Conservation (phyloP, 108 stramenopile genomes). For the Cyclotella baltica region DNA sequence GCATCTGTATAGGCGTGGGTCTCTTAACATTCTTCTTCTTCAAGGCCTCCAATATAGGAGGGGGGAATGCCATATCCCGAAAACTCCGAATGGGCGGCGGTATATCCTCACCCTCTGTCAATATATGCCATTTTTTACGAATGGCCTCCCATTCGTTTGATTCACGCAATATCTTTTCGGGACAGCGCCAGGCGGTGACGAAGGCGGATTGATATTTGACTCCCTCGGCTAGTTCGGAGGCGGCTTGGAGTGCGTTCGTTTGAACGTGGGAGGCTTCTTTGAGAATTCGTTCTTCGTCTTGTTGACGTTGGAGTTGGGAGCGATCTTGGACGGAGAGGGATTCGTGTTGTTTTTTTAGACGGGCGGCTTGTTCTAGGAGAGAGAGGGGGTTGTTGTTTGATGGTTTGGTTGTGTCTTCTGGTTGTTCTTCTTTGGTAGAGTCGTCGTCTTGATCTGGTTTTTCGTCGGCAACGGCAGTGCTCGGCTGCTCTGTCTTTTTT, state of each 20-base stretch:
- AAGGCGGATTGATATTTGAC: slow-evolving; percentile 80
- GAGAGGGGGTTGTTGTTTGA: too few relatives aligned
- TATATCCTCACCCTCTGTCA: slow-evolving; percentile 92
- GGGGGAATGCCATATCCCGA: slow-evolving; percentile 94
- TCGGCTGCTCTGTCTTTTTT: background rate
- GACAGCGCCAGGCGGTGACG: slow-evolving; percentile 92
- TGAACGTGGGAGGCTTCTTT: slow-evolving; percentile 94
- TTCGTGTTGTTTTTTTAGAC: slow-evolving; percentile 71
- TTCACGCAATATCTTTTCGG: slow-evolving; percentile 75
- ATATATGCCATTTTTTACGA: slow-evolving; percentile 96
- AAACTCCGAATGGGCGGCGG: slow-evolving; percentile 94
- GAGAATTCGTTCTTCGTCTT: slow-evolving; percentile 93
- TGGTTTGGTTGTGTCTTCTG: slow-evolving; percentile 32
- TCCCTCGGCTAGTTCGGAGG: slow-evolving; percentile 92
- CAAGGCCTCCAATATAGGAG: slow-evolving; percentile 80
- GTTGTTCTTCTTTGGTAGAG: slow-evolving; percentile 11
- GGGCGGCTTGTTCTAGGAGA: slow-evolving; percentile 88
- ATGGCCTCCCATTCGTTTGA: slow-evolving; percentile 74
- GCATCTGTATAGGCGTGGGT: slow-evolving; percentile 99
- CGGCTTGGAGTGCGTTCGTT: slow-evolving; percentile 96
- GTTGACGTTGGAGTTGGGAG: slow-evolving; percentile 55
- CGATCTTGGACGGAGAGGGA: slow-evolving; percentile 68
- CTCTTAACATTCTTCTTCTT: slow-evolving; percentile 87
- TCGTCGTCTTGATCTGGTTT: background rate
- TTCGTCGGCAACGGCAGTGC: background rate